A percentile compares a stretch with the other conserved stretches of the same genome.
phyloP scores from a whole-genome alignment of 176 grass and related monocot genomes.

The Paspalum notatum region DNA sequence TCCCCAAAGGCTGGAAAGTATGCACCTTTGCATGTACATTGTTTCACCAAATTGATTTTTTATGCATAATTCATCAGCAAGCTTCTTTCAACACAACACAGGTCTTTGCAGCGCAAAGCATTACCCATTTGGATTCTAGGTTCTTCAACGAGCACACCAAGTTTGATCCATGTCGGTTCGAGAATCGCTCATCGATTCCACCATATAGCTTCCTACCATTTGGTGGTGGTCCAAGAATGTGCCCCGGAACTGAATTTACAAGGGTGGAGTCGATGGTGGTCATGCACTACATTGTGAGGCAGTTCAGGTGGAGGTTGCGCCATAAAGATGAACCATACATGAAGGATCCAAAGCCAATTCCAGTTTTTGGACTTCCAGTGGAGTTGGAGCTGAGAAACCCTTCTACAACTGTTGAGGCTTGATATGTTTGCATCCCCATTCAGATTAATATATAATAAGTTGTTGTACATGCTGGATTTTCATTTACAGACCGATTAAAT shows the following conservation, averaged over 20 bases:
- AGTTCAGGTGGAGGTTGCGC: constrained; percentile 46
- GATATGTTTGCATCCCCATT: not conserved
- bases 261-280: constrained; percentile 45
- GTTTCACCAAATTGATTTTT: not conserved
- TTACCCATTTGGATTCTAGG: constrained; percentile 48
- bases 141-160: constrained; percentile 45
- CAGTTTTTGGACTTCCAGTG: constrained; percentile 39
- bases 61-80: not conserved
- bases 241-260: constrained; percentile 47
- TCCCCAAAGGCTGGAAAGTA: constrained; percentile 55
- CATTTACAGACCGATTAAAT: no score
- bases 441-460: not conserved
- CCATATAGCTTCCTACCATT: constrained; percentile 51
- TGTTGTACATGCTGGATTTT: no score
- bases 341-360: constrained; percentile 47
- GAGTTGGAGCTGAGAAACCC: constrained; percentile 5
- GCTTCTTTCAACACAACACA: not conserved
- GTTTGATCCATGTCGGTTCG: constrained; percentile 48
- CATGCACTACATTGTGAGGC: constrained; percentile 48
- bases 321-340: constrained; percentile 27
- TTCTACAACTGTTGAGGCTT: not conserved
- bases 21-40: not conserved
- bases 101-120: constrained; percentile 49
- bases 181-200: not conserved
- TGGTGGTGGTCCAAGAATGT: constrained; percentile 52